Base-by-base conservation (phyloP, 108 stramenopile species). In the Asterionellopsis glacialis region DNA sequence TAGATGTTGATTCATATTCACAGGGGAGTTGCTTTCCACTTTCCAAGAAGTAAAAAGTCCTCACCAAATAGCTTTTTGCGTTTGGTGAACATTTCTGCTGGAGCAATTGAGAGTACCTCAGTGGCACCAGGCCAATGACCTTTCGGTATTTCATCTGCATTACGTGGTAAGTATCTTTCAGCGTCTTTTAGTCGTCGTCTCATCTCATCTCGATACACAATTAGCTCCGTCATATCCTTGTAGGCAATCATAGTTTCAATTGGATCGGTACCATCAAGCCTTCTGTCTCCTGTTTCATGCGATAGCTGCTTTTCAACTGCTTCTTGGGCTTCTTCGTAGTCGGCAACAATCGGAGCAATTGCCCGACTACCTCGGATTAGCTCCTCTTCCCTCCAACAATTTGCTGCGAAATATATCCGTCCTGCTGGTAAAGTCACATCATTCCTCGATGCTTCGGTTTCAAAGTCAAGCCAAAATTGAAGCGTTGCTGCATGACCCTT, bases 201-300 rank as follows among this genome's bases (percentile, higher is more conserved):
- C 41, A 24, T 62, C 15, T 63, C 78, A 59, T 82, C 84, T 44
- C 84, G 64, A 24, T 65, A 57, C 42, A 39, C 41, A 7, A 79
- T 57, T 40, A 79, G 59, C 22, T 59, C 59, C 6, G 77, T 73
- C 53, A 79, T 42, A 51, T 79, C 77, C 41, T 62, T 71, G 51
- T 71, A 79, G 13, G 69, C 77, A 48, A 43, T 51, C 9, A 67
- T 22, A 1, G 74, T 74, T 51, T 71, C 65, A 23, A 88, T 11
- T 19, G 81, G 66, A 72, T 88, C 78, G 9, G 25, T 81, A 14
- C 87, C 87, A 65, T 88, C 87, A 51, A 88, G 62, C 64, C 87
- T 40, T 59, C 87, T 73, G 77, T 88, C 87, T 9, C 87, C 87
- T 12, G 76, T 60, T 24, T 80, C 79, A 42, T 88, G 87, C 16